Percentiles rank a stretch among this genome's conserved stretches.
These are phyloP conservation scores for Schizophyllum commune DNA, from an alignment of 1,284 basidiomycete species.

Conservation along the genomic window DNA sequence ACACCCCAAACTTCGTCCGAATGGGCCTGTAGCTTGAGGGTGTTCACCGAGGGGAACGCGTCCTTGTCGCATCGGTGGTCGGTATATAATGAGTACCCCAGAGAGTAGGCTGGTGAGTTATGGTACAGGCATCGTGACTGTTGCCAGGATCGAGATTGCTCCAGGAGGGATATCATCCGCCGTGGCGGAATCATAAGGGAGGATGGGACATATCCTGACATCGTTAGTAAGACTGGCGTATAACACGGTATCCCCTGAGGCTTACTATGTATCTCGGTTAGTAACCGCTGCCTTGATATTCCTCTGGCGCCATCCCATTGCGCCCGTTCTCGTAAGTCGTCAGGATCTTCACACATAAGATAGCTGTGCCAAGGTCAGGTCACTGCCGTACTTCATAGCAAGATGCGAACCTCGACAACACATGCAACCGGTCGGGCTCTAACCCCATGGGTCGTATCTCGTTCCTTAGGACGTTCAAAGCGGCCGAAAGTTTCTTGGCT, in stretches of 20 bases:
- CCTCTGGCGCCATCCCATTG: slow-evolving; percentile 87
- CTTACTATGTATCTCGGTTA: slow-evolving; percentile 80
- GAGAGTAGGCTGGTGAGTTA: slow-evolving; percentile 51
- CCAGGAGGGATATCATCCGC: slow-evolving; percentile 78
- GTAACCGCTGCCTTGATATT: slow-evolving; percentile 67
- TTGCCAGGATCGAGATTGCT: slow-evolving; percentile 82
- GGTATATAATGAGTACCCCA: slow-evolving; percentile 73
- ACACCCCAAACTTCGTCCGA: slow-evolving; percentile 93
- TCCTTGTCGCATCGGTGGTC: slow-evolving; percentile 81
- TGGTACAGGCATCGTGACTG: slow-evolving; percentile 76
- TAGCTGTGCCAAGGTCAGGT: background rate
- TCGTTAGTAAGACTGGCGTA: background rate
- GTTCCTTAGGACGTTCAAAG: slow-evolving; percentile 79
- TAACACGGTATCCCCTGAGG: slow-evolving; percentile 5
- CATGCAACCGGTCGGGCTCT: slow-evolving; percentile 74
- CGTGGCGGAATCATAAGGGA: slow-evolving; percentile 89
- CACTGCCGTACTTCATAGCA: too few species aligned
- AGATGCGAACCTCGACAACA: slow-evolving; percentile 65
- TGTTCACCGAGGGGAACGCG: slow-evolving; percentile 80
- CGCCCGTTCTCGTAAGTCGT: slow-evolving; percentile 77
- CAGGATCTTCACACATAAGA: slow-evolving; percentile 73
- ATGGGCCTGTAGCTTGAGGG: slow-evolving; percentile 80
- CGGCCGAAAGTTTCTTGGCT: slow-evolving; percentile 71
- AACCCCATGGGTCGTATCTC: slow-evolving; percentile 78
- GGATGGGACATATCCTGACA: slow-evolving; percentile 78